phyloP scores from a whole-genome alignment of 1,139 yeast species.

The Nadsonia commutata region DNA sequence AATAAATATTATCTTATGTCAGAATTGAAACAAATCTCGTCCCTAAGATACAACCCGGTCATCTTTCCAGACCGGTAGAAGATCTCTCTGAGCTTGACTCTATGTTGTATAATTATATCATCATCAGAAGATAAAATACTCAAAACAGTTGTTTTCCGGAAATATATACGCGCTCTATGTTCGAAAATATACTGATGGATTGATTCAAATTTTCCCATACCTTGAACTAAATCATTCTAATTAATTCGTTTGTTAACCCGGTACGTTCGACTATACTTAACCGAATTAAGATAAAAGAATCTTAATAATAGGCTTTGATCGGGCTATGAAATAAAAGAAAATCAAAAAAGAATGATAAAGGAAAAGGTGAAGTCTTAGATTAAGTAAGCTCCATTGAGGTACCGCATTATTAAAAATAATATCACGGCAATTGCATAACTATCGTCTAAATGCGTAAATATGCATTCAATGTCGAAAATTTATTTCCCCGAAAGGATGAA shows the following conservation, averaged over 20 bases:
- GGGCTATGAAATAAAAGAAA: slow-evolving; percentile 16
- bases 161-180: too few relatives aligned
- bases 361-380: slow-evolving; percentile 28
- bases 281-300: too few relatives aligned
- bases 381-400: slow-evolving; percentile 90
- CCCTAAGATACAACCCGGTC: slow-evolving; percentile 18
- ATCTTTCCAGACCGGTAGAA: slow-evolving; percentile 14
- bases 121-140: slow-evolving; percentile 41
- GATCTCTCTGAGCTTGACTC: slow-evolving; percentile 81
- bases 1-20: slow-evolving; percentile 1
- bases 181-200: too few relatives aligned
- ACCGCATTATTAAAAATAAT: slow-evolving; percentile 19
- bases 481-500: slow-evolving; percentile 7
- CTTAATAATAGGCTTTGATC: background rate
- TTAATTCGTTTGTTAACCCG: background rate
- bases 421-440: slow-evolving; percentile 57
- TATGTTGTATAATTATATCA: slow-evolving; percentile 73
- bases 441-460: slow-evolving; percentile 39
- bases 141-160: too few relatives aligned
- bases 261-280: background rate
- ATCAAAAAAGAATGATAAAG: slow-evolving; percentile 22
- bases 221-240: too few relatives aligned
- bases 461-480: slow-evolving; percentile 46
- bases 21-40: slow-evolving; percentile 32
- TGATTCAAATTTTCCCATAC: too few relatives aligned